Conservation (phyloP, 1,139 yeast species). For the Candida buenavistaensis region DNA sequence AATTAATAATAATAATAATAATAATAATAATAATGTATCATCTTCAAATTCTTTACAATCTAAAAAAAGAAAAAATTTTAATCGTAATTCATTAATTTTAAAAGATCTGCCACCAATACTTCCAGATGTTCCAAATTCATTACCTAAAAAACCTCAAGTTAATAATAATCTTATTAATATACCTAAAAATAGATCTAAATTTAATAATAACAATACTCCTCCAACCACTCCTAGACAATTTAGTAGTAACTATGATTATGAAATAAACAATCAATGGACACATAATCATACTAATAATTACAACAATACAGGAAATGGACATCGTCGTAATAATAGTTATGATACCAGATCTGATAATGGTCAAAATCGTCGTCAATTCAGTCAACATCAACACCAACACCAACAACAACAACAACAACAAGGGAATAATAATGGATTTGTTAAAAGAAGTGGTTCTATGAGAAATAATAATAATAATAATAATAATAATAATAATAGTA, state of each 20-base stretch:
- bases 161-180: conserved; percentile 16
- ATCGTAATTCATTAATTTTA: conserved; percentile 24
- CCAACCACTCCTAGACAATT: conserved; percentile 9
- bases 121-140: conserved; percentile 9
- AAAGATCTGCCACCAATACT: conserved; percentile 5
- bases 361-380: conserved; percentile 10
- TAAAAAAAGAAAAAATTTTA: conserved; percentile 29
- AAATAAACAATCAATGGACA: conserved; percentile 8
- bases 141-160: conserved; percentile 22
- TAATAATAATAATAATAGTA: conserved; percentile 5
- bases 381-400: conserved; percentile 7
- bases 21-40: conserved; percentile 8
- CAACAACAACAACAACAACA: conserved; percentile 9
- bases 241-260: conserved; percentile 11
- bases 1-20: neutral
- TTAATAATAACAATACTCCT: conserved; percentile 8
- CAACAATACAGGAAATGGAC: conserved; percentile 6
- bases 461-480: conserved; percentile 10
- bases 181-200: conserved; percentile 9
- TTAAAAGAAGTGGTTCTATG: conserved; percentile 5
- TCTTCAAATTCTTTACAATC: conserved; percentile 26
- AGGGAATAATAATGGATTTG: conserved; percentile 10
- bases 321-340: conserved; percentile 3
- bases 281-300: conserved; percentile 5
- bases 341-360: conserved; percentile 10